Conservation (phyloP, 75 land plant species). For the Pinus tabuliformis region DNA sequence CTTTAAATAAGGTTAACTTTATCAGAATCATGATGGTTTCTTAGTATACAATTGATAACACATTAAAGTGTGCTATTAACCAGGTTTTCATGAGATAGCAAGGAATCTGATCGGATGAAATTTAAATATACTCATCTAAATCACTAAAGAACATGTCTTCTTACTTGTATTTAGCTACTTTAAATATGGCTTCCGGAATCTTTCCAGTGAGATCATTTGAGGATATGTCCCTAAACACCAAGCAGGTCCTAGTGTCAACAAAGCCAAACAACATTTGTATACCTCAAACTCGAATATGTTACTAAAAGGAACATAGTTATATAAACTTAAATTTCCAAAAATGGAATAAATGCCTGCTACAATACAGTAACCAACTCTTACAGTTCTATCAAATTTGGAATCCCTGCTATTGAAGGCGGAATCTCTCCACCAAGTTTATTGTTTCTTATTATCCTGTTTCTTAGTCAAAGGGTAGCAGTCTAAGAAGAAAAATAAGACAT, state of each 20-base stretch:
- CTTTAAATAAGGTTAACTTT: too few species aligned
- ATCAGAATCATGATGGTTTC: too few species aligned
- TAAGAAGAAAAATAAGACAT: too few species aligned
- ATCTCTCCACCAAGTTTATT: conserved; percentile 25
- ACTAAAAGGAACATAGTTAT: background rate
- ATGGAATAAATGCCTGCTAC: background rate
- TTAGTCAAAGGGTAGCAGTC: too few species aligned
- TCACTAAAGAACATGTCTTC: background rate
- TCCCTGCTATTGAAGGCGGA: conserved; percentile 39
- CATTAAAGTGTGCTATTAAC: too few species aligned
- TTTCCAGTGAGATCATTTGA: conserved; percentile 52
- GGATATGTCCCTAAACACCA: conserved; percentile 35
- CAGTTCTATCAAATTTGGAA: conserved; percentile 43
- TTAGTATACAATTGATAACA: too few species aligned
- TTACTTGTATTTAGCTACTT: conserved; percentile 59
- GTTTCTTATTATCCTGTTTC: conserved; percentile 11
- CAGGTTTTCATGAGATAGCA: too few species aligned
- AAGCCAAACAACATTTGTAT: background rate
- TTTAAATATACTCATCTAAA: too few species aligned
- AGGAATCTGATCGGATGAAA: too few species aligned
- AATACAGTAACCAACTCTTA: conserved; percentile 20
- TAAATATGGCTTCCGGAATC: conserved; percentile 39
- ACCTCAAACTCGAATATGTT: background rate
- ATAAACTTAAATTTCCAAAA: too few species aligned
- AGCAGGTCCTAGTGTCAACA: background rate